phyloP scores from a whole-genome alignment of 306 rosid species.

The Sphenostylis stenocarpa region DNA sequence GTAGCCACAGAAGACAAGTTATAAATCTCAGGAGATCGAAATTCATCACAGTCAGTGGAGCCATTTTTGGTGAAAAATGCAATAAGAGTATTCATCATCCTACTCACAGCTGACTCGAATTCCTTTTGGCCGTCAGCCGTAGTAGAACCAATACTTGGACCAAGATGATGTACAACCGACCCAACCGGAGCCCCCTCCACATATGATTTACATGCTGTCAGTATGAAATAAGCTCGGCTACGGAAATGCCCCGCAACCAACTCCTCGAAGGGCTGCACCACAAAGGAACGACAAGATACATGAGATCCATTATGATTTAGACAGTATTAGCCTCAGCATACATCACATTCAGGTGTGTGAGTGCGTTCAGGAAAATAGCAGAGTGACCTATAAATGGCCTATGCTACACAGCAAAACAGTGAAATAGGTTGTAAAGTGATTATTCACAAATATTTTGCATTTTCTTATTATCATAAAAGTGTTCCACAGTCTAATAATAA shows the following conservation, averaged over 20 bases:
- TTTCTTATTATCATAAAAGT: background rate
- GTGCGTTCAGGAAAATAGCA: background rate
- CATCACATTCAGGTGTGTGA: background rate
- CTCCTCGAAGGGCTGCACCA: slow-evolving; percentile 74
- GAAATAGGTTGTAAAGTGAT: background rate
- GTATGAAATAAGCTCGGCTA: slow-evolving; percentile 45
- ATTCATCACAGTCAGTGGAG: slow-evolving; percentile 59
- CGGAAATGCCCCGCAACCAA: slow-evolving; percentile 63
- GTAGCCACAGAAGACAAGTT: slow-evolving; percentile 25
- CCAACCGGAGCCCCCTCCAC: slow-evolving; percentile 62
- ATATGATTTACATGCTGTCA: slow-evolving; percentile 63
- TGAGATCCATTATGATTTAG: background rate
- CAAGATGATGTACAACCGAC: slow-evolving; percentile 33
- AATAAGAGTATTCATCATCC: slow-evolving; percentile 60
- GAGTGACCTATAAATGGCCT: background rate
- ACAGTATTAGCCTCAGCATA: background rate
- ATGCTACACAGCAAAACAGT: background rate
- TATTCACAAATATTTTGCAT: background rate
- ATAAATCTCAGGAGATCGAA: slow-evolving; percentile 38
- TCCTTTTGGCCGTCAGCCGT: slow-evolving; percentile 21
- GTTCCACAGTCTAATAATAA: background rate
- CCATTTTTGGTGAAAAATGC: slow-evolving; percentile 68
- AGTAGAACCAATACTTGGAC: background rate
- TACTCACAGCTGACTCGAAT: slow-evolving; percentile 50
- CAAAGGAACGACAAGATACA: slow-evolving; percentile 5